phyloP scores from a whole-genome alignment of 768 basidiomycete species.

The Trametes punicea region DNA sequence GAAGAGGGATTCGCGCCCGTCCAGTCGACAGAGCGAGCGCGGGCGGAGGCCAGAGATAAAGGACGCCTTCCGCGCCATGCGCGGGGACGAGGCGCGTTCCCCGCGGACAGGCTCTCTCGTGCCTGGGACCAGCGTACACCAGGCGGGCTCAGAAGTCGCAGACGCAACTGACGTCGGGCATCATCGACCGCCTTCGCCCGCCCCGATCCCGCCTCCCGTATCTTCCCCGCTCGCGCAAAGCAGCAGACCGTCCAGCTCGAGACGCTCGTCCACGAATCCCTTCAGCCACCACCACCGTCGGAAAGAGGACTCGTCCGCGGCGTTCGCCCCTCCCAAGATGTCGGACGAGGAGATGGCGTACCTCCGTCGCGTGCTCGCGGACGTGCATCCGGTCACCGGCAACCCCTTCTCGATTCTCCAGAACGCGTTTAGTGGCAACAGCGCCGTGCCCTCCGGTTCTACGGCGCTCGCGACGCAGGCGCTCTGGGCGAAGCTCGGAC shows the following conservation, averaged over 20 bases:
- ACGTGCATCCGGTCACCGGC: conserved; percentile 45
- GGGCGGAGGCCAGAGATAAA: conserved; percentile 27
- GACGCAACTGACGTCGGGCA: conserved; percentile 7
- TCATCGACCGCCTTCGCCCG: conserved; percentile 1
- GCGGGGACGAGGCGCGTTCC: conserved; percentile 8
- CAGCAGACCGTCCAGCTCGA: conserved; percentile 6
- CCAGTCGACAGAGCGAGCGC: conserved; percentile 23
- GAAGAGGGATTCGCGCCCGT: conserved; percentile 28
- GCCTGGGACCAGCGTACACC: conserved; percentile 4
- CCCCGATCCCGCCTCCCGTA: not conserved
- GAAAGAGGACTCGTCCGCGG: conserved; percentile 32
- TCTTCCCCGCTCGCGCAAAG: not conserved
- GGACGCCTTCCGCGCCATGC: conserved; percentile 29
- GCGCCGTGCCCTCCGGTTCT: conserved; percentile 23
- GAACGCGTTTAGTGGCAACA: conserved; percentile 23
- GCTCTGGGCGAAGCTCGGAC: conserved; percentile 44
- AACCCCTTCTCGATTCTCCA: conserved; percentile 52
- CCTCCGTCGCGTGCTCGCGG: conserved; percentile 65
- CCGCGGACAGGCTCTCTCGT: conserved; percentile 8
- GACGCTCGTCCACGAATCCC: conserved; percentile 10
- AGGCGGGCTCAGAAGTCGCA: conserved; percentile 5
- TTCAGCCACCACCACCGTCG: conserved; percentile 10
- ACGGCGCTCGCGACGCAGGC: conserved; percentile 33
- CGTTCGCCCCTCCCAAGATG: conserved; percentile 52
- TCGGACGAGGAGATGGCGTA: conserved; percentile 60